Percentiles rank a stretch among this genome's conserved stretches.
These are phyloP conservation scores for Ogataea allantospora DNA, from an alignment of 805 yeast species.

Conservation along the genomic window DNA sequence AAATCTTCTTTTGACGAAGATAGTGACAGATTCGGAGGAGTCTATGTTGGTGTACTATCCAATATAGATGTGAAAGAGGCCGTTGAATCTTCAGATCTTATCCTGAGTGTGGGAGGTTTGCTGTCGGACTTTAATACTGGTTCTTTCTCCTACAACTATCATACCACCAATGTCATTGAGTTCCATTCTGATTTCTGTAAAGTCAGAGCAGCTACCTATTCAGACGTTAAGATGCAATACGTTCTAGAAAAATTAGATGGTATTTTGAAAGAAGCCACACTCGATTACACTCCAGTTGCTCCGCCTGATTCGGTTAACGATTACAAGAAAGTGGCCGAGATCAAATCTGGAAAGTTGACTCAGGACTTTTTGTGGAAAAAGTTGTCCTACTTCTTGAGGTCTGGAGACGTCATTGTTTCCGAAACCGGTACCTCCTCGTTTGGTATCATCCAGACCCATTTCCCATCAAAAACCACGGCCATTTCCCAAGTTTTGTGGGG, in stretches of 20 bases:
- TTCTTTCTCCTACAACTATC: constrained; percentile 73
- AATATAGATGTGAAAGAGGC: constrained; percentile 67
- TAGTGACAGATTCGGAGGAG: constrained; percentile 76
- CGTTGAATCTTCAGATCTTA: constrained; percentile 72
- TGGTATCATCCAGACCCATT: constrained; percentile 64
- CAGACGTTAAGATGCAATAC: constrained; percentile 68
- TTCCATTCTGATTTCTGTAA: constrained; percentile 77
- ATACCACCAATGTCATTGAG: constrained; percentile 72
- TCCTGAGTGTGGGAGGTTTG: constrained; percentile 77
- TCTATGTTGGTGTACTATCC: constrained; percentile 80
- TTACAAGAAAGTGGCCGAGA: constrained; percentile 44
- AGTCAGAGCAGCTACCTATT: constrained; percentile 66
- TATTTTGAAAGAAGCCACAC: constrained; percentile 32
- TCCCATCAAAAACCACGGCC: constrained; percentile 61
- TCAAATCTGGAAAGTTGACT: constrained; percentile 45
- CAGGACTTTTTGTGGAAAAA: constrained; percentile 72
- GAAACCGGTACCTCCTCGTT: constrained; percentile 78
- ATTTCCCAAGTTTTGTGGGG: constrained; percentile 78
- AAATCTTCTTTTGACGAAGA: constrained; percentile 75
- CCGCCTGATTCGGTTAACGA: constrained; percentile 45
- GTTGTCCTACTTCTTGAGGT: constrained; percentile 58
- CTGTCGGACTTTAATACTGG: constrained; percentile 90
- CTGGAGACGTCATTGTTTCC: constrained; percentile 65
- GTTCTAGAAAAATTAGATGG: constrained; percentile 44
- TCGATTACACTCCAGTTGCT: constrained; percentile 48